phyloP scores from a whole-genome alignment of 73 alveolate species.

The Symbiodinium natans region DNA sequence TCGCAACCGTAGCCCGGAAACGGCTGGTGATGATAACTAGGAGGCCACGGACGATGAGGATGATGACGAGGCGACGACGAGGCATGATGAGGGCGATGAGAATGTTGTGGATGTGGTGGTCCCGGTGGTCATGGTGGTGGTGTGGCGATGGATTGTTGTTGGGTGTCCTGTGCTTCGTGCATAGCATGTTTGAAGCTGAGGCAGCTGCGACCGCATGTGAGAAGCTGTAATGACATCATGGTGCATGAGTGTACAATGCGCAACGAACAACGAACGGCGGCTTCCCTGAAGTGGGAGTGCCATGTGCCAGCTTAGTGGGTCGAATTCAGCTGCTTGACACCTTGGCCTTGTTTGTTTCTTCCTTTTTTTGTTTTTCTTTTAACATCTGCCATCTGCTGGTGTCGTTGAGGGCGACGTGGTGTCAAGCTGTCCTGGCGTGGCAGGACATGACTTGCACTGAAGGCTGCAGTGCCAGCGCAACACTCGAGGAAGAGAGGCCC shows the following conservation, averaged over 20 bases:
- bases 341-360: neutral
- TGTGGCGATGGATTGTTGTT: too few relatives aligned
- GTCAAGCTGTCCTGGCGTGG: neutral
- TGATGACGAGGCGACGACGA: too few relatives aligned
- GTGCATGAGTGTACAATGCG: neutral
- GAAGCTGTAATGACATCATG: neutral
- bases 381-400: neutral
- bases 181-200: too few relatives aligned
- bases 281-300: constrained; percentile 16
- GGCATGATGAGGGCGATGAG: too few relatives aligned
- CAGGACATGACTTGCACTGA: constrained; percentile 12
- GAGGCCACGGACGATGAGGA: too few relatives aligned
- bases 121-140: too few relatives aligned
- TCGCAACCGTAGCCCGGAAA: too few relatives aligned
- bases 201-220: constrained; percentile 1
- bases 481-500: neutral
- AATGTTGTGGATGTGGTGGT: too few relatives aligned
- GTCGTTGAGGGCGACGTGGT: neutral
- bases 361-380: too few relatives aligned
- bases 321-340: constrained; percentile 23
- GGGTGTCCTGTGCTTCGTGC: too few relatives aligned
- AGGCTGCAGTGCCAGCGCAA: neutral
- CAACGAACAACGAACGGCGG: constrained; percentile 12
- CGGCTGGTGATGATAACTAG: too few relatives aligned
- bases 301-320: neutral